These are phyloP conservation scores for Pseudogymnoascus sp. DNA, from an alignment of 2,329 filamentous ascomycete genomes.

Conservation along the genomic window DNA sequence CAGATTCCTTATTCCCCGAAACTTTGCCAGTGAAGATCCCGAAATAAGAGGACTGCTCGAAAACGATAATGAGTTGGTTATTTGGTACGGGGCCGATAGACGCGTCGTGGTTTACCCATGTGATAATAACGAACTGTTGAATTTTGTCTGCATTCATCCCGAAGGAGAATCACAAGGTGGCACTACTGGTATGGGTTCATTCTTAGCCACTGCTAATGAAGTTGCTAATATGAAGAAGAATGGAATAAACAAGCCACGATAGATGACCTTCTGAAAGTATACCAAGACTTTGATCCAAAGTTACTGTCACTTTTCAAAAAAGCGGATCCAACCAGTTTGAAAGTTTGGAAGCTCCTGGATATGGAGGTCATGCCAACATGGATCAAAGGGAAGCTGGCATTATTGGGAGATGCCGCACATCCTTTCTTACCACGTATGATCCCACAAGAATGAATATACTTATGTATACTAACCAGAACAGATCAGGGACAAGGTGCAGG, in stretches of 20 bases:
- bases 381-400: conserved; percentile 42
- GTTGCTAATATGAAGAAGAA: conserved; percentile 19
- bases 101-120: conserved; percentile 41
- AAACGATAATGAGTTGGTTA: conserved; percentile 24
- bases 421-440: conserved; percentile 50
- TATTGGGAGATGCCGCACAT: conserved; percentile 61
- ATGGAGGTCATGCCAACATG: conserved; percentile 51
- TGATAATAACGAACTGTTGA: conserved; percentile 35
- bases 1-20: conserved; percentile 17
- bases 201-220: background rate
- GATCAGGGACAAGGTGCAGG: conserved; percentile 54
- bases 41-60: conserved; percentile 28
- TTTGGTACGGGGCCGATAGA: conserved; percentile 36
- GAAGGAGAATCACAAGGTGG: conserved; percentile 31
- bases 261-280: conserved; percentile 31
- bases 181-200: conserved; percentile 5
- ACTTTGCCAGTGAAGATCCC: conserved; percentile 27
- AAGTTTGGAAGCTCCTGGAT: conserved; percentile 52
- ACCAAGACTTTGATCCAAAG: conserved; percentile 35
- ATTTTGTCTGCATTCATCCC: conserved; percentile 46
- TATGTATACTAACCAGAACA: background rate
- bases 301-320: conserved; percentile 34
- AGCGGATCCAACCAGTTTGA: conserved; percentile 37
- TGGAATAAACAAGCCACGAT: conserved; percentile 33
- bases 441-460: conserved; percentile 17